Conservation (phyloP, 768 basidiomycete genomes). For the Boletus reticulatus region DNA sequence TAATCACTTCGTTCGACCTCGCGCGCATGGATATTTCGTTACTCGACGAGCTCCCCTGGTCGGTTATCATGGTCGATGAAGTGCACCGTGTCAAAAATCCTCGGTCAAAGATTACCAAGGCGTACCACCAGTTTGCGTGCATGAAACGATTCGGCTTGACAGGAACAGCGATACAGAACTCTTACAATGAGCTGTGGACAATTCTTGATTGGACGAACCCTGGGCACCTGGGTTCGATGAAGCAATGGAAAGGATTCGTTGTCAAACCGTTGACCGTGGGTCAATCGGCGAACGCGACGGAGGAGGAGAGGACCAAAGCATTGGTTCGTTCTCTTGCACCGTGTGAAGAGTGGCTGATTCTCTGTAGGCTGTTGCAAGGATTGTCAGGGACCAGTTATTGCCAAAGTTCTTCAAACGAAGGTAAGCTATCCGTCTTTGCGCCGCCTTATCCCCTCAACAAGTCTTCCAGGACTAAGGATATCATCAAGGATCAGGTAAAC, state of each 20-base stretch:
- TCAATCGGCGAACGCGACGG: constrained; percentile 63
- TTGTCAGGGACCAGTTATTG: constrained; percentile 64
- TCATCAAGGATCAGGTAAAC: constrained; percentile 65
- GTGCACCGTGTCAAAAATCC: constrained; percentile 89
- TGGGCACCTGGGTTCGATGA: constrained; percentile 63
- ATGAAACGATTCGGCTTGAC: constrained; percentile 79
- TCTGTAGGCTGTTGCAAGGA: constrained; percentile 52
- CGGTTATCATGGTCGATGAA: constrained; percentile 81
- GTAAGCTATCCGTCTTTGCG: constrained; percentile 33
- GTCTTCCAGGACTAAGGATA: constrained; percentile 62
- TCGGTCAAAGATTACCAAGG: constrained; percentile 57
- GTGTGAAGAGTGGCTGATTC: not conserved
- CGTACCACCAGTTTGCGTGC: constrained; percentile 71
- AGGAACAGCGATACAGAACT: constrained; percentile 83
- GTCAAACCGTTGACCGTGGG: constrained; percentile 64
- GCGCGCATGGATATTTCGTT: constrained; percentile 68
- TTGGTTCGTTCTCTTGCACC: constrained; percentile 35
- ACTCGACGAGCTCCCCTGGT: constrained; percentile 69
- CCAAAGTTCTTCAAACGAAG: constrained; percentile 84
- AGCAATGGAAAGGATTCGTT: constrained; percentile 77
- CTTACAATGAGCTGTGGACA: constrained; percentile 88
- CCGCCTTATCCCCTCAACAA: not conserved
- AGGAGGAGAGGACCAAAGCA: constrained; percentile 57
- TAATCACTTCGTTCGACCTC: constrained; percentile 78
- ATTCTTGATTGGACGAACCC: constrained; percentile 93